phyloP scores from a whole-genome alignment of 768 basidiomycete genomes.

The Tulasnella sp. region DNA sequence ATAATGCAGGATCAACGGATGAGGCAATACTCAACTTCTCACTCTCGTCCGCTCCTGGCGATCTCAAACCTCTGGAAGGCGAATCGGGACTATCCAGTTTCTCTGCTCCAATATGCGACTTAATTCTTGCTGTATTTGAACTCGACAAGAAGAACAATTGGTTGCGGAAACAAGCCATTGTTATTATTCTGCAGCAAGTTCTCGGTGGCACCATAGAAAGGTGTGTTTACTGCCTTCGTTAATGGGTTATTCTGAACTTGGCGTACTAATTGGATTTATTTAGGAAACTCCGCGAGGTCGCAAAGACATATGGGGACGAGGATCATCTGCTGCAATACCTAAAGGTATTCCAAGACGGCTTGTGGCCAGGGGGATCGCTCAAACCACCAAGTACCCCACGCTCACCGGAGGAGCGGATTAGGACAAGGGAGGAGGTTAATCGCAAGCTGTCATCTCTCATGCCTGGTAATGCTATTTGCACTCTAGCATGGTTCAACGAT shows the following conservation, averaged over 20 bases:
- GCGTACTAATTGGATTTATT: not conserved
- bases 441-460: slow-evolving; percentile 81
- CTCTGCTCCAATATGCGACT: slow-evolving; percentile 86
- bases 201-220: slow-evolving; percentile 92
- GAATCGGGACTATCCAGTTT: slow-evolving; percentile 84
- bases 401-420: slow-evolving; percentile 63
- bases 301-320: slow-evolving; percentile 52
- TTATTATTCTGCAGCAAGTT: slow-evolving; percentile 91
- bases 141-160: slow-evolving; percentile 94
- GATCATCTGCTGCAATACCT: slow-evolving; percentile 56
- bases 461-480: slow-evolving; percentile 48
- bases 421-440: slow-evolving; percentile 76
- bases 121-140: slow-evolving; percentile 87
- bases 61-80: slow-evolving; percentile 68
- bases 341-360: slow-evolving; percentile 48
- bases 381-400: slow-evolving; percentile 50
- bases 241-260: not conserved
- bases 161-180: slow-evolving; percentile 88
- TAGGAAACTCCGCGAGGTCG: slow-evolving; percentile 79
- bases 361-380: slow-evolving; percentile 81
- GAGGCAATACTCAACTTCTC: slow-evolving; percentile 58
- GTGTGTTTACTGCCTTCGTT: slow-evolving; percentile 32
- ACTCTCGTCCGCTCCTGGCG: slow-evolving; percentile 38
- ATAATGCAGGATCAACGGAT: too few relatives aligned
- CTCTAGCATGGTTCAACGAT: not conserved